These are phyloP conservation scores for Wickerhamomyces mucosus DNA, from an alignment of 805 yeast species.

Conservation along the genomic window DNA sequence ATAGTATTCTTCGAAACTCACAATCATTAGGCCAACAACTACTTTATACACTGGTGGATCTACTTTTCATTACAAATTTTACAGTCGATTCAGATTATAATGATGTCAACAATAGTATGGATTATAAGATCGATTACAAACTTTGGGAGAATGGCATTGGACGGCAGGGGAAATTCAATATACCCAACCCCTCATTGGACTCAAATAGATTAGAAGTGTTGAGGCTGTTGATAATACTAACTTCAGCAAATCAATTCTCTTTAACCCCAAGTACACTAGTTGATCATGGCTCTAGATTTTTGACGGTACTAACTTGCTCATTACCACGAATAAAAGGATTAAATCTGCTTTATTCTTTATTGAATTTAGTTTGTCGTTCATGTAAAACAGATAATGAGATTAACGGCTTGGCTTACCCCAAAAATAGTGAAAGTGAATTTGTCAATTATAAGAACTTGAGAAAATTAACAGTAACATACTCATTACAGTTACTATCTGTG, in stretches of 20 bases:
- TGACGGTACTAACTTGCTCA: slow-evolving; percentile 43
- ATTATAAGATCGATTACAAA: slow-evolving; percentile 23
- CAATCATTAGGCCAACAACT: slow-evolving; percentile 26
- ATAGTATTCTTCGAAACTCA: slow-evolving; percentile 3
- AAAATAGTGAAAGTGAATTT: slow-evolving; percentile 9
- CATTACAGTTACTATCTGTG: slow-evolving; percentile 53
- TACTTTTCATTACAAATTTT: slow-evolving; percentile 51
- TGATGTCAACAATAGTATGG: slow-evolving; percentile 8
- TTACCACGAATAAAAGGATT: slow-evolving; percentile 38
- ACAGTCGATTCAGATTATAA: slow-evolving; percentile 33
- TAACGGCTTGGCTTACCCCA: slow-evolving; percentile 34
- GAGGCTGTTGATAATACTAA: slow-evolving; percentile 47
- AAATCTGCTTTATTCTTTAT: slow-evolving; percentile 55
- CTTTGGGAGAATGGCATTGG: slow-evolving; percentile 86
- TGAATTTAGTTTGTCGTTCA: slow-evolving; percentile 53
- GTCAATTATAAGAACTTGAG: slow-evolving; percentile 27
- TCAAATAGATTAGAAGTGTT: slow-evolving; percentile 61
- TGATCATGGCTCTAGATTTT: slow-evolving; percentile 47
- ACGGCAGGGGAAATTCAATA: slow-evolving; percentile 19
- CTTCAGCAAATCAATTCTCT: slow-evolving; percentile 51
- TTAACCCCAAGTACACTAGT: slow-evolving; percentile 31
- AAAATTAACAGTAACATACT: slow-evolving; percentile 37
- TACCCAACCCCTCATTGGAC: slow-evolving; percentile 38
- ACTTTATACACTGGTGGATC: slow-evolving; percentile 28
- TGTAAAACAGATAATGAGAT: slow-evolving; percentile 29